Evolutionary conservation across 2,329 filamentous ascomycete genomes (phyloP), one percentile per base, ranked within the genome.

Genomic region (Cladosporium oxysporum): DNA sequence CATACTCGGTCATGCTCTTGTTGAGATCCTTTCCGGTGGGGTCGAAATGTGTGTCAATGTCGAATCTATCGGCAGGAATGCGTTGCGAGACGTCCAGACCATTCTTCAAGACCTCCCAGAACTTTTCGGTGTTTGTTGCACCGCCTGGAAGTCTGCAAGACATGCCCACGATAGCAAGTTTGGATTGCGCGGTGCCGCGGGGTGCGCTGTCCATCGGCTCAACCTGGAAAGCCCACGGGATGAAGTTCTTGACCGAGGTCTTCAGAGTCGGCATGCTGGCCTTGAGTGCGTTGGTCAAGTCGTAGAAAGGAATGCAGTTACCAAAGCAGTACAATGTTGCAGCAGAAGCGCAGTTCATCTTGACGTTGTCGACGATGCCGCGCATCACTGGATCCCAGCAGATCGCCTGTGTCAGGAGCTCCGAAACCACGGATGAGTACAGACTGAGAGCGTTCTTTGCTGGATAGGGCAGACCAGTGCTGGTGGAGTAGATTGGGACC

Each of bases 401-500:
- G 31, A 77, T 71, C 2, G 71, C 67, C 31, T 76, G 68, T 47
- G 70, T 75, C 16, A 74, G 68, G 18, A 70, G 49, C 60, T 71
- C 69, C 8, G 52, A 12, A 12, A 74, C 55, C 2, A 74, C 66
- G 21, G 50, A 41, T 62, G 69, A 66, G 58, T 73, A 64, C 12
- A 66, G 69, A 57, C 70, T 71, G 6, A 35, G 65, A 1, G 71
- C 71, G 26, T 50, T 74, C 37, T 66, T 71, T 14, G 71, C 74
- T 3, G 23, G n/a, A 61, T 73, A 76, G 16, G 73, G 71, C 44
- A 50, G 67, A 5, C 76, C 77, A 3, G 69, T 76, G 66, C 68
- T 74, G 12, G 73, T 76, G 2, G 77, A 79, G 58, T 73, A 74
- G 14, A 79, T 55, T 11, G 76, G 74, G 18, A 78, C 66, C 23